Evolutionary conservation across 129 eudicot species (phyloP).

Genomic region (Pittosporum tobira): DNA sequence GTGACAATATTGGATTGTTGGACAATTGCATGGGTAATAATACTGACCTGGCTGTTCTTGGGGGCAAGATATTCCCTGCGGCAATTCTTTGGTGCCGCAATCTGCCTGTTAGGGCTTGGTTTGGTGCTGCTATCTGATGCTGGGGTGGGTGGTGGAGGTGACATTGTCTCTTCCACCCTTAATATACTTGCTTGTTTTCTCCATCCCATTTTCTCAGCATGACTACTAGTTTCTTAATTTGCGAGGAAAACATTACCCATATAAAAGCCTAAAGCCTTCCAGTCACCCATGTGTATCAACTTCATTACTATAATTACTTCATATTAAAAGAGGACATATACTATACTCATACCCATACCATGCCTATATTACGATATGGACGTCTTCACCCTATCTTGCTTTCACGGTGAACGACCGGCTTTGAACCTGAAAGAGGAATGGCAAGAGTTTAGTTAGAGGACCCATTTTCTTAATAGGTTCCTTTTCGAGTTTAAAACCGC

Average conservation of each 20-base stretch:
- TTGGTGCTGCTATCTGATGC: constrained; percentile 72
- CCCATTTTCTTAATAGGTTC: too few relatives aligned
- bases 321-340: too few relatives aligned
- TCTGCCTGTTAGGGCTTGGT: constrained; percentile 61
- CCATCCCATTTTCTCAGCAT: neutral
- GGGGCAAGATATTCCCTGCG: constrained; percentile 59
- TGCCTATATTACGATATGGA: too few relatives aligned
- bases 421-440: too few relatives aligned
- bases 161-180: constrained; percentile 3
- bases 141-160: constrained; percentile 68
- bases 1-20: constrained; percentile 77
- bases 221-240: neutral
- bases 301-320: neutral
- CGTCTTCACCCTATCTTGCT: too few relatives aligned
- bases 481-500: too few relatives aligned
- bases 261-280: too few relatives aligned
- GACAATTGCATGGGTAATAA: constrained; percentile 74
- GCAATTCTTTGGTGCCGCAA: constrained; percentile 79
- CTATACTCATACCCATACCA: too few relatives aligned
- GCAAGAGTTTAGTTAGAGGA: too few relatives aligned
- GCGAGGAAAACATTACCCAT: neutral
- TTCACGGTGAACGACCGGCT: too few relatives aligned
- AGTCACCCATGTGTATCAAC: neutral
- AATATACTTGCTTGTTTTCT: neutral
- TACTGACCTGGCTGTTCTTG: constrained; percentile 67